Conservation (phyloP, 2,329 filamentous ascomycete species). For the Elsinoe perseae region DNA sequence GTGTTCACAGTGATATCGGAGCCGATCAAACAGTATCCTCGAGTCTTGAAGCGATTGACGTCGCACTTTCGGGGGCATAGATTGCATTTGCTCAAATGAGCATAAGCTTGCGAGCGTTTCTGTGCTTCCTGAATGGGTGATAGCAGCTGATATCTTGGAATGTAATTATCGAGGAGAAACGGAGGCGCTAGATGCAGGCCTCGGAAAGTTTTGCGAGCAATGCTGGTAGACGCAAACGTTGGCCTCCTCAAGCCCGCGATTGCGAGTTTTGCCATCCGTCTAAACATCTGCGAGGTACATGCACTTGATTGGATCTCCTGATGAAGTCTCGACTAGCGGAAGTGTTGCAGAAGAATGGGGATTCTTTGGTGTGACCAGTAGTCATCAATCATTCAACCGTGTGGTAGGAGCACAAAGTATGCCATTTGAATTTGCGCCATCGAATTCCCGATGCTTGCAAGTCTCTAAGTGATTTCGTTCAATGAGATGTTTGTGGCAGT, state of each 20-base stretch:
- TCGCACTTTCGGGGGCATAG: slow-evolving; percentile 69
- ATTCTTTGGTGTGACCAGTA: too few species aligned
- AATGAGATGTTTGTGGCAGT: too few species aligned
- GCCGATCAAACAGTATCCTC: slow-evolving; percentile 71
- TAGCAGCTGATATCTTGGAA: slow-evolving; percentile 62
- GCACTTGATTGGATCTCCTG: not conserved
- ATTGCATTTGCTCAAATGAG: slow-evolving; percentile 71
- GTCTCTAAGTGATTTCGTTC: not conserved
- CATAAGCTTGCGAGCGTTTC: slow-evolving; percentile 67
- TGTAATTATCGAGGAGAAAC: slow-evolving; percentile 67
- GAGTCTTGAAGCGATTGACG: slow-evolving; percentile 72
- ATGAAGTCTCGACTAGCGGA: too few species aligned
- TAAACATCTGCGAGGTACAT: too few species aligned
- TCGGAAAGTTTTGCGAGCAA: slow-evolving; percentile 21
- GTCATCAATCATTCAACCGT: not conserved
- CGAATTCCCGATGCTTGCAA: not conserved
- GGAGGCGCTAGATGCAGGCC: slow-evolving; percentile 49
- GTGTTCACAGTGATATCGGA: slow-evolving; percentile 70
- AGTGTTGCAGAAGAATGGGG: not conserved
- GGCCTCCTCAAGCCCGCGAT: not conserved
- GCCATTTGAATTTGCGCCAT: not conserved
- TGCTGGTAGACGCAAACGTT: not conserved
- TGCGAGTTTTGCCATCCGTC: not conserved
- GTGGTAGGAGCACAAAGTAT: not conserved
- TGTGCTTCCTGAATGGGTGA: slow-evolving; percentile 60